Evolutionary conservation across 805 yeast genomes (phyloP).

Genomic region (Ogataea allantospora): DNA sequence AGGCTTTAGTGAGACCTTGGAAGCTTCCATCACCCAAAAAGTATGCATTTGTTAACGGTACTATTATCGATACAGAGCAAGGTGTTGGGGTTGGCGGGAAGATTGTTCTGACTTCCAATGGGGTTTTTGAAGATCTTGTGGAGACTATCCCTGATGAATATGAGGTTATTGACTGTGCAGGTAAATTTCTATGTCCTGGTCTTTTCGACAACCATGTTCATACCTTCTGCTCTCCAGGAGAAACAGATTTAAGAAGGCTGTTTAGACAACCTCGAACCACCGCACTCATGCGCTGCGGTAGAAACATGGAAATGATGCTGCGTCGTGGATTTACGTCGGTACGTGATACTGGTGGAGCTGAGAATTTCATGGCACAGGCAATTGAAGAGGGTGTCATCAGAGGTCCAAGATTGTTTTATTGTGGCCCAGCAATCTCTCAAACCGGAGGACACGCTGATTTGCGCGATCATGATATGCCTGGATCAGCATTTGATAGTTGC

Average conservation of each 20-base stretch:
- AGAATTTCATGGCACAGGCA: conserved; percentile 23
- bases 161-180: conserved; percentile 24
- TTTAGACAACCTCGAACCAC: conserved; percentile 22
- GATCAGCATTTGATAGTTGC: conserved; percentile 27
- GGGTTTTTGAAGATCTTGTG: conserved; percentile 17
- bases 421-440: conserved; percentile 30
- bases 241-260: conserved; percentile 19
- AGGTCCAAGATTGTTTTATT: conserved; percentile 28
- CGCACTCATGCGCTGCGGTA: conserved; percentile 25
- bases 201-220: conserved; percentile 31
- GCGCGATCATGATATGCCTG: conserved; percentile 24
- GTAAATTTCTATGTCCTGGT: conserved; percentile 30
- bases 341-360: conserved; percentile 30
- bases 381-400: conserved; percentile 28
- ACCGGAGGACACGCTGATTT: conserved; percentile 33
- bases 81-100: conserved; percentile 16
- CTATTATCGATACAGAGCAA: conserved; percentile 21
- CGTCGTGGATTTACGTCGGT: conserved; percentile 28
- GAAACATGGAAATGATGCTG: conserved; percentile 21
- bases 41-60: conserved; percentile 23
- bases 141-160: conserved; percentile 5
- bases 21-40: conserved; percentile 22
- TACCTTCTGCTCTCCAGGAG: conserved; percentile 27
- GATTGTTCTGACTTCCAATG: conserved; percentile 22
- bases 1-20: conserved; percentile 27